Percentiles rank a stretch among this genome's conserved stretches.
Evolutionary conservation across 192 early-diverging fungal species (phyloP).

Genomic region (Dissophora ornata): DNA sequence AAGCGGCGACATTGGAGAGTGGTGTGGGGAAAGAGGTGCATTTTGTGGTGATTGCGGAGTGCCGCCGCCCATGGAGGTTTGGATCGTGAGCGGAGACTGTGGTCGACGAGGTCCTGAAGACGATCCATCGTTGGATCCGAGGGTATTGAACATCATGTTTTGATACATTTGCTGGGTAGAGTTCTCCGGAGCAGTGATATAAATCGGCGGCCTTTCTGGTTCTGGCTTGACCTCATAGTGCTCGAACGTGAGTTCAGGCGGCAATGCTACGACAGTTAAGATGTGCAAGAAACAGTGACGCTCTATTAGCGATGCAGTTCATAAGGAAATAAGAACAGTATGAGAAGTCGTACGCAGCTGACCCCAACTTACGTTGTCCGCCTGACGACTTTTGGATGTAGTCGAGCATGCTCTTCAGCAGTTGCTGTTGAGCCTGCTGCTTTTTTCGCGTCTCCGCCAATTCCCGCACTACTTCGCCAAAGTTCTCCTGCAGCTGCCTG

Average conservation of each 20-base stretch:
- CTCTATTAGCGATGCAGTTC: no score
- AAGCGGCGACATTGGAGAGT: conserved; percentile 42
- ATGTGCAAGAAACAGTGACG: no score
- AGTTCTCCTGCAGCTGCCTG: conserved; percentile 78
- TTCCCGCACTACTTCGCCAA: conserved; percentile 77
- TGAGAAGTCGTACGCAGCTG: no score
- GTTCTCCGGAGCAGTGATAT: conserved; percentile 67
- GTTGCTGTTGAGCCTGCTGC: conserved; percentile 73
- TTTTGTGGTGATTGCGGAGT: conserved; percentile 40
- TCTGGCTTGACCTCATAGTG: conserved; percentile 58
- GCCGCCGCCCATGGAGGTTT: conserved; percentile 43
- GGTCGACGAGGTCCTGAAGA: conserved; percentile 36
- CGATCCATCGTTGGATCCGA: conserved; percentile 18
- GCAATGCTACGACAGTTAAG: conserved; percentile 41
- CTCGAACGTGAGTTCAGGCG: conserved; percentile 58
- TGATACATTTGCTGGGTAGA: conserved; percentile 45
- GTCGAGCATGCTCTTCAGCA: conserved; percentile 74
- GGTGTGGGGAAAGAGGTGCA: conserved; percentile 51
- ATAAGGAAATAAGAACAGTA: no score
- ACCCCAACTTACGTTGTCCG: conserved; percentile 54
- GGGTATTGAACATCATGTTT: conserved; percentile 47
- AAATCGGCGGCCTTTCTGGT: conserved; percentile 62
- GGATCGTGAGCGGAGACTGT: conserved; percentile 52
- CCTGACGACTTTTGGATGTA: conserved; percentile 62
- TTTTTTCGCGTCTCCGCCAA: conserved; percentile 78